Percentiles rank a stretch among this genome's conserved stretches.
Conservation (phyloP, 202 grass and related monocot species). For the Panicum hallii region DNA sequence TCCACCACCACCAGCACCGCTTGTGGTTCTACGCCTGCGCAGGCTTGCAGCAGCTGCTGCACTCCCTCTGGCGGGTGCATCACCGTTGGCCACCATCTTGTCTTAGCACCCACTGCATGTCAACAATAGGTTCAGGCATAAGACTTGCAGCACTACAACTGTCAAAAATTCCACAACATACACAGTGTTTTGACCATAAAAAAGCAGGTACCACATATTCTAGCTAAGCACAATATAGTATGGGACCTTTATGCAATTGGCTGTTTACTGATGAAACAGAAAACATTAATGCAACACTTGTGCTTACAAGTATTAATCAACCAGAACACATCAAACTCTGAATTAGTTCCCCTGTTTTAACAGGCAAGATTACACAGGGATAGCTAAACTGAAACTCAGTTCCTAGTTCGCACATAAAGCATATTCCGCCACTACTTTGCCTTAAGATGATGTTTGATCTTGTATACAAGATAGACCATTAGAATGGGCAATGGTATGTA, state of each 20-base stretch:
- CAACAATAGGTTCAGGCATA: background rate
- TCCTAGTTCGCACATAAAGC: background rate
- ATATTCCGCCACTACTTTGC: background rate
- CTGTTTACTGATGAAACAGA: background rate
- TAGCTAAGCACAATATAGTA: background rate
- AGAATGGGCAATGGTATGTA: background rate
- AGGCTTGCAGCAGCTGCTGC: conserved; percentile 84
- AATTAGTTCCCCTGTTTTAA: background rate
- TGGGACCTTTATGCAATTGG: background rate
- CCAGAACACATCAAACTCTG: background rate
- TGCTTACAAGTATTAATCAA: background rate
- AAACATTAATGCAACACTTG: background rate
- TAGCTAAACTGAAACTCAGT: background rate
- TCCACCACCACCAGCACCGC: conserved; percentile 48
- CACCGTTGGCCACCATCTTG: conserved; percentile 90
- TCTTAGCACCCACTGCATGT: conserved; percentile 24
- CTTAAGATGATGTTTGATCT: background rate
- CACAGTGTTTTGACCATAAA: background rate
- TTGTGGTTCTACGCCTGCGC: conserved; percentile 70
- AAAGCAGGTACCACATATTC: background rate
- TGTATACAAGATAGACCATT: background rate
- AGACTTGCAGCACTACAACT: background rate
- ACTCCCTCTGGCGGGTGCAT: conserved; percentile 66
- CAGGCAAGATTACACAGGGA: background rate
- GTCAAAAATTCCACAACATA: conserved; percentile 1